phyloP scores from a whole-genome alignment of 1,139 yeast species.

The Blastobotrys ciferrii region DNA sequence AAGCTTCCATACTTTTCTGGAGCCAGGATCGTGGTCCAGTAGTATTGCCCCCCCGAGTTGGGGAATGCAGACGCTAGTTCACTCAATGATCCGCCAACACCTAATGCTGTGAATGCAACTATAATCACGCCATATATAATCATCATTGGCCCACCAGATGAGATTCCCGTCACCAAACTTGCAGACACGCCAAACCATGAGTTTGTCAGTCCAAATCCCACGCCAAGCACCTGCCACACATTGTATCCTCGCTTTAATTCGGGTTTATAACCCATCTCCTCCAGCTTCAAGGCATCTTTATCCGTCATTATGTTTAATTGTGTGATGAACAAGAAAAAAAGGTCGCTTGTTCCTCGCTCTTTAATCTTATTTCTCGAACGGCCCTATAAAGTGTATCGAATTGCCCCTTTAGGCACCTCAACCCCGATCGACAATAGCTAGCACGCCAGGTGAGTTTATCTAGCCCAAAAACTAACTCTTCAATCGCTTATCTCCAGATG shows the following conservation, averaged over 20 bases:
- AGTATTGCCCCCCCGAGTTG: conserved; percentile 59
- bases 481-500: too few species aligned
- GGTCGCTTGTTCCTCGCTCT: background rate
- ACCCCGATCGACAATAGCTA: background rate
- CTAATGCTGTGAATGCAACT: conserved; percentile 47
- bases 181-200: conserved; percentile 41
- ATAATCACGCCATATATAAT: conserved; percentile 75
- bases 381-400: background rate
- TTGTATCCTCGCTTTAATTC: conserved; percentile 39
- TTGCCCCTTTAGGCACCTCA: background rate
- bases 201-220: conserved; percentile 39
- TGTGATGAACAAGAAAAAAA: background rate
- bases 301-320: conserved; percentile 9
- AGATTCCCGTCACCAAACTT: conserved; percentile 31
- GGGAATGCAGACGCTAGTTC: conserved; percentile 57
- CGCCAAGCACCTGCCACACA: conserved; percentile 38
- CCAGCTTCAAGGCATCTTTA: conserved; percentile 27
- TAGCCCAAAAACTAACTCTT: too few species aligned
- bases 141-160: conserved; percentile 42
- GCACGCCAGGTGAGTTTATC: too few species aligned
- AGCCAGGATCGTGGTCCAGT: conserved; percentile 56
- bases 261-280: conserved; percentile 40
- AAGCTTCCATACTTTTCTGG: conserved; percentile 49
- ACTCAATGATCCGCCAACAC: conserved; percentile 48
- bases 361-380: background rate